Conservation (phyloP, 1,139 yeast species). For the Yamadazyma songkhlaensis region DNA sequence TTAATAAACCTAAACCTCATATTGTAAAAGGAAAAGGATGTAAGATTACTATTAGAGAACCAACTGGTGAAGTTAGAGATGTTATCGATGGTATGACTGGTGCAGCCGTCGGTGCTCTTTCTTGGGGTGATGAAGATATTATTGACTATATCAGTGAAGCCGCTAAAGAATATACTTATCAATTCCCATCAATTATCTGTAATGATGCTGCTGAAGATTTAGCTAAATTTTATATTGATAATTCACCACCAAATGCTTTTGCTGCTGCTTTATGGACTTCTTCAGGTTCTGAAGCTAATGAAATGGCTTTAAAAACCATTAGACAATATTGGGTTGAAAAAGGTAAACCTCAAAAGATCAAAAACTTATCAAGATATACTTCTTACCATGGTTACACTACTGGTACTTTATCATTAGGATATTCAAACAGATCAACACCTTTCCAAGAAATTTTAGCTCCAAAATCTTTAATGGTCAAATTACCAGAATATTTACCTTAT, state of each 20-base stretch:
- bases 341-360: slow-evolving; percentile 47
- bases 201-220: slow-evolving; percentile 50
- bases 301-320: slow-evolving; percentile 54
- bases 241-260: slow-evolving; percentile 54
- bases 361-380: slow-evolving; percentile 50
- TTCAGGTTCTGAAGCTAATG: slow-evolving; percentile 63
- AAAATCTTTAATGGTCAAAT: slow-evolving; percentile 41
- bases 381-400: slow-evolving; percentile 61
- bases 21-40: slow-evolving; percentile 50
- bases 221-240: slow-evolving; percentile 50
- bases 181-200: slow-evolving; percentile 42
- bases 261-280: slow-evolving; percentile 54
- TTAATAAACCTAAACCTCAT: slow-evolving; percentile 38
- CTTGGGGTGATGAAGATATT: slow-evolving; percentile 56
- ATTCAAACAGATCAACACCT: slow-evolving; percentile 38
- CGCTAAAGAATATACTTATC: slow-evolving; percentile 43
- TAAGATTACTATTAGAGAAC: slow-evolving; percentile 44
- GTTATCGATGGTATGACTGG: slow-evolving; percentile 59
- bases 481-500: slow-evolving; percentile 49
- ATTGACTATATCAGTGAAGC: slow-evolving; percentile 47
- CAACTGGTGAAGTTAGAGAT: slow-evolving; percentile 36
- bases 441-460: slow-evolving; percentile 43
- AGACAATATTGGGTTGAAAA: slow-evolving; percentile 55
- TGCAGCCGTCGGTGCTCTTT: slow-evolving; percentile 63
- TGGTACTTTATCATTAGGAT: slow-evolving; percentile 51